Evolutionary conservation across 345 rosid genomes (phyloP), one percentile per base, ranked within the genome.

Genomic region (Clarkia xantiana): DNA sequence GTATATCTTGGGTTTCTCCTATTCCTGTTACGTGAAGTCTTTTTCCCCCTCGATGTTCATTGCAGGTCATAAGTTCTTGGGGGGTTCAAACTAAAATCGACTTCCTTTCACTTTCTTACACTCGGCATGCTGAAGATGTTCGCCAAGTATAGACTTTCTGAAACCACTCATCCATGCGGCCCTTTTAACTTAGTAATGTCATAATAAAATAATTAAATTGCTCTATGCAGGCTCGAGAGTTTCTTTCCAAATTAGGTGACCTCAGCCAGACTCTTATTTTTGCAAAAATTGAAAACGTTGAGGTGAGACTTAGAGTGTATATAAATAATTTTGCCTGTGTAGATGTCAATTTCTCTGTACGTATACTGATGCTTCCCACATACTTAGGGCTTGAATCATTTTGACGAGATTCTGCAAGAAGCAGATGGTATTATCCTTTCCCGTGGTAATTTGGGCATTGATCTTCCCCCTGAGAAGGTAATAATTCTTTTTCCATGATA

Each of bases 341-440:
- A 7, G 53, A 15, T 29, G 9, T 49, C 18, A 8, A n/a, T 14
- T 49, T 49, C 17, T 13, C 9, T 14, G 10, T 34, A 49, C 53
- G 11, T 7, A 23, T 34, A 8, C 1, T 20, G 23, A 16, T 29
- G 3, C 13, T 10, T 12, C 53, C 41, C 10, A 13, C 23, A 49
- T 52, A 29, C 54, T 18, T 52, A 91, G 98, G 98, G 98, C 46
- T 69, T 86, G 54, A 80, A 78, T 55, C 96, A 91, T 69, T 91
- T 91, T 63, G 98, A 91, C 61, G 98, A 91, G 75, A 91, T 91
- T 68, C 79, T 91, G 61, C 87, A 78, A 81, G 98, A 75, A 75
- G 96, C 98, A 52, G 96, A 86, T 71, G 98, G 98, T 11, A 91
- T 91, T 58, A 91, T 91, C 42, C 96, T 91, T 65, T 91, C 98